phyloP scores from a whole-genome alignment of 768 basidiomycete genomes.

The Crassisporium funariophilum region DNA sequence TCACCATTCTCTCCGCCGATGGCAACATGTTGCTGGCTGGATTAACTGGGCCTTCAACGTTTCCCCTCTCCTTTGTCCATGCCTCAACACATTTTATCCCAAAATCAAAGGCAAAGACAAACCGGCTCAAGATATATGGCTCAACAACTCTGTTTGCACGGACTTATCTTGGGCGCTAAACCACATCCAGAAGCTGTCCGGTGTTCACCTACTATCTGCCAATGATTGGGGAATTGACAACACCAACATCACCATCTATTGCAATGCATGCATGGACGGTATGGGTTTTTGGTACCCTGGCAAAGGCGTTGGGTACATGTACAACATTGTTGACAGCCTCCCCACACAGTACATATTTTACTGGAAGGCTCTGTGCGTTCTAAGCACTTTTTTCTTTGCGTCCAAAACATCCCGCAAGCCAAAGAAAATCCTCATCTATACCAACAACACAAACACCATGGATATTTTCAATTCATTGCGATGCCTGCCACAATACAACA shows the following conservation, averaged over 20 bases:
- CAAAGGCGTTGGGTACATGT: conserved; percentile 21
- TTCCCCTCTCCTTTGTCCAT: conserved; percentile 36
- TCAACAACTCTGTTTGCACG: conserved; percentile 26
- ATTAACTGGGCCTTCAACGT: conserved; percentile 44
- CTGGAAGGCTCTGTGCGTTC: conserved; percentile 26
- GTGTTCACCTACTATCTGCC: conserved; percentile 25
- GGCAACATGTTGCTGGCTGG: conserved; percentile 34
- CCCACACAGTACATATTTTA: conserved; percentile 23
- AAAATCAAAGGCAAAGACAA: conserved; percentile 33
- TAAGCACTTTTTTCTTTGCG: conserved; percentile 15
- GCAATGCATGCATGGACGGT: conserved; percentile 27
- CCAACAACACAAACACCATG: conserved; percentile 25
- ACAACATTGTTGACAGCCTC: conserved; percentile 9
- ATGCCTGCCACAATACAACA: conserved; percentile 16
- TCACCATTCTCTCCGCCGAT: conserved; percentile 13
- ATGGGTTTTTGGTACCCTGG: conserved; percentile 33
- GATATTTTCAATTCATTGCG: conserved; percentile 15
- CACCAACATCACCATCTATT: conserved; percentile 17
- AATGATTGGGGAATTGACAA: conserved; percentile 10
- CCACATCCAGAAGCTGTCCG: conserved; percentile 19
- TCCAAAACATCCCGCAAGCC: background rate
- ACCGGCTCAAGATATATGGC: conserved; percentile 15
- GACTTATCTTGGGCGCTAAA: conserved; percentile 36
- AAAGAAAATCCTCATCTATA: conserved; percentile 13
- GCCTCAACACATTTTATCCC: conserved; percentile 32